Evolutionary conservation across 441 rosid species (phyloP).

Genomic region (Corymbia calophylla): DNA sequence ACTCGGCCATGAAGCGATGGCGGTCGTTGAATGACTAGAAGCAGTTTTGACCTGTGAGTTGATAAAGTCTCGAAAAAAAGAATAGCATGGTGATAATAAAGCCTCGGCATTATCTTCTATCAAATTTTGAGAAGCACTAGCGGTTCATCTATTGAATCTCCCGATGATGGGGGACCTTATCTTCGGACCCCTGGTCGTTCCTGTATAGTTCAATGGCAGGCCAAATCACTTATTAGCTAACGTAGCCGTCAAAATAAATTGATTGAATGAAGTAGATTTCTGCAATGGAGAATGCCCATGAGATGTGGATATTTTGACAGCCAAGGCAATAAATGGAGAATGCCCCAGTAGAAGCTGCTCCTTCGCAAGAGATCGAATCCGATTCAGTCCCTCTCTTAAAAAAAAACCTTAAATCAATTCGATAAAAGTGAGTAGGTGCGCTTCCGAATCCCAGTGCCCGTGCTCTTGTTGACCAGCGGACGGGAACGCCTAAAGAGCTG

Average conservation of each 20-base stretch:
- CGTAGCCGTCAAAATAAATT: background rate
- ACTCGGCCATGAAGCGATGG: background rate
- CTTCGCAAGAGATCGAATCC: too few species aligned
- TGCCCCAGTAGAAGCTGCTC: too few species aligned
- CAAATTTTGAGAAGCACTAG: too few species aligned
- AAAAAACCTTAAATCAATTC: background rate
- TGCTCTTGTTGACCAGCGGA: background rate
- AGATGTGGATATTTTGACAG: background rate
- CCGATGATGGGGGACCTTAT: too few species aligned
- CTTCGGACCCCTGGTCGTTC: background rate
- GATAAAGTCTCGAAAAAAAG: background rate
- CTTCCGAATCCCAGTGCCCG: background rate
- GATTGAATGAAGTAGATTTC: background rate
- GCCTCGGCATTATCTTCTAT: too few species aligned
- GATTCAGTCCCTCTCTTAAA: background rate
- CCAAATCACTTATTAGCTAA: background rate
- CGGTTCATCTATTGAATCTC: too few species aligned
- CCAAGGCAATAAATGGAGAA: background rate
- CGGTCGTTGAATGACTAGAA: background rate
- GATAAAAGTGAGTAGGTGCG: background rate
- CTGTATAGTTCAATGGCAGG: background rate
- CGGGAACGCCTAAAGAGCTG: background rate
- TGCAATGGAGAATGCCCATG: background rate
- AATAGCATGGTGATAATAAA: too few species aligned
- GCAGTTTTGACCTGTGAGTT: background rate